Percentiles rank a stretch among this genome's conserved stretches.
These are phyloP conservation scores for Pseudogymnoascus sp. DNA, from an alignment of 2,329 filamentous ascomycete species.

Conservation along the genomic window DNA sequence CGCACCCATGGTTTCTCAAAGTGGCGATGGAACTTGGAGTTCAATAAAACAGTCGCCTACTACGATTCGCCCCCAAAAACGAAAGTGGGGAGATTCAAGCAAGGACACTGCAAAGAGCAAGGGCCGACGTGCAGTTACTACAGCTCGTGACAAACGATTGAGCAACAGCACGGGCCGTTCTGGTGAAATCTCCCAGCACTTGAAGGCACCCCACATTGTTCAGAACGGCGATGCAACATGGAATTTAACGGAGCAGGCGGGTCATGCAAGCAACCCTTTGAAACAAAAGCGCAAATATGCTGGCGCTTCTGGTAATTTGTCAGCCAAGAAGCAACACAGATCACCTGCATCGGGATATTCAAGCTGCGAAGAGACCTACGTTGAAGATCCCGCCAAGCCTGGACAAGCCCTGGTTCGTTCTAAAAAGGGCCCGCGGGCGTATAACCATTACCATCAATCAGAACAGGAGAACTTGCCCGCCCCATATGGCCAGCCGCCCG, in stretches of 20 bases:
- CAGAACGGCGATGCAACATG: neutral
- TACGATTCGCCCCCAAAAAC: neutral
- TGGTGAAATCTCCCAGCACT: neutral
- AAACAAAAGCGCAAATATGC: neutral
- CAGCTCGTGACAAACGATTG: neutral
- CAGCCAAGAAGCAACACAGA: neutral
- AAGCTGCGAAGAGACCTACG: neutral
- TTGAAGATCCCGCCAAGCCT: neutral
- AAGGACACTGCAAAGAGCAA: neutral
- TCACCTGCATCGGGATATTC: neutral
- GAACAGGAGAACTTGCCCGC: neutral
- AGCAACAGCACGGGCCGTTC: neutral
- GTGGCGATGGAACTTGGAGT: neutral
- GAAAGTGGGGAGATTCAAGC: neutral
- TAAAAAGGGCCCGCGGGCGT: neutral
- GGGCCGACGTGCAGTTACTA: neutral
- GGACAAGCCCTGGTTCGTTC: neutral
- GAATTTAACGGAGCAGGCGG: neutral
- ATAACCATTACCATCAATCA: neutral
- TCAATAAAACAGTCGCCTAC: neutral
- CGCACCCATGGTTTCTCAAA: neutral
- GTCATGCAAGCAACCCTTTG: neutral
- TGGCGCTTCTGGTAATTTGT: neutral
- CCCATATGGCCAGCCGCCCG: conserved; percentile 32
- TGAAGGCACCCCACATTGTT: neutral